Percentiles rank a stretch among this genome's conserved stretches.
These are phyloP conservation scores for Peziza echinospora DNA, from an alignment of 495 filamentous ascomycete genomes.

Conservation along the genomic window DNA sequence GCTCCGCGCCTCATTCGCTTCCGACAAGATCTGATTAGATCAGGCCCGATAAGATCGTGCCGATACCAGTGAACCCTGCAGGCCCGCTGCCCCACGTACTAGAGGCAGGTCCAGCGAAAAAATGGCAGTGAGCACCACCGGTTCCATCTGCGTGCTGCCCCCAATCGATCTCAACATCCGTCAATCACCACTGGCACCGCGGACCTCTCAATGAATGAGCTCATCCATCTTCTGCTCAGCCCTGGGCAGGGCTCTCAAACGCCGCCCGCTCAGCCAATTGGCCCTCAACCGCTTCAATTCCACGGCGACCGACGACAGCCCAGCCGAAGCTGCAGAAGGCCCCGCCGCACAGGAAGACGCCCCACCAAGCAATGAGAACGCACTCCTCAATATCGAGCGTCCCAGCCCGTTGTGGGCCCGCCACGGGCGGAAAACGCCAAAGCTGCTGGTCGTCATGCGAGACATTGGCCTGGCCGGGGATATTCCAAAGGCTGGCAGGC, in stretches of 20 bases:
- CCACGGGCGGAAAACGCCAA: not conserved
- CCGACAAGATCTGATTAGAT: too few species aligned
- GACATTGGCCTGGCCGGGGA: not conserved
- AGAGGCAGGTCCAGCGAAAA: too few species aligned
- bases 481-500: slow-evolving; percentile 1
- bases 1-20: too few species aligned
- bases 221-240: slow-evolving; percentile 13
- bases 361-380: not conserved
- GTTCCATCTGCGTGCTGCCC: too few species aligned
- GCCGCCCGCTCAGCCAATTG: slow-evolving; percentile 2
- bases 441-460: slow-evolving; percentile 4
- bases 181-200: too few species aligned
- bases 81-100: too few species aligned
- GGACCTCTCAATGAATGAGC: slow-evolving; percentile 22
- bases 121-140: too few species aligned
- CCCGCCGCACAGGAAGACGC: not conserved
- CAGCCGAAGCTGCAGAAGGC: not conserved
- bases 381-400: not conserved
- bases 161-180: too few species aligned
- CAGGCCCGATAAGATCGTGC: too few species aligned
- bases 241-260: slow-evolving; percentile 7
- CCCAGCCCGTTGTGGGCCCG: not conserved
- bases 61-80: too few species aligned
- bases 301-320: not conserved
- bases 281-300: not conserved